Conservation (phyloP, 768 basidiomycete genomes). For the Rhizopogon rudus region DNA sequence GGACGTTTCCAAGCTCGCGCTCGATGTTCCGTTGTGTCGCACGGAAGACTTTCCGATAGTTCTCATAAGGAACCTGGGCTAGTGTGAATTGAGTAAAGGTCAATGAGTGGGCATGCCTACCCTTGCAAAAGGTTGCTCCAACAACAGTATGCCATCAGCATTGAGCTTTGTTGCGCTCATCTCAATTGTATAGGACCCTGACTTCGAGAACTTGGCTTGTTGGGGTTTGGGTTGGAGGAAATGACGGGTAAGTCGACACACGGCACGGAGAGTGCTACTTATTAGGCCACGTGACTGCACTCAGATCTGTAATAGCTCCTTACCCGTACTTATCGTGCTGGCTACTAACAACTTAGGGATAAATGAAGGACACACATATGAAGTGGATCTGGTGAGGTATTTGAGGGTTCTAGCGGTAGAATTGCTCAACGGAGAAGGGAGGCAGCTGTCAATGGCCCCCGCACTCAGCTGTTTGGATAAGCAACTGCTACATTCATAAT, state of each 20-base stretch:
- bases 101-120: conserved; percentile 33
- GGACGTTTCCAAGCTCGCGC: conserved; percentile 63
- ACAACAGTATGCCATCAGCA: conserved; percentile 69
- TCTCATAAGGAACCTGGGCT: conserved; percentile 81
- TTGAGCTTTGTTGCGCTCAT: conserved; percentile 50
- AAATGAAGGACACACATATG: too few species aligned
- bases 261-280: neutral
- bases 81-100: conserved; percentile 9
- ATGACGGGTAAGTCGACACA: neutral
- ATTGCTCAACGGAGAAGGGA: neutral
- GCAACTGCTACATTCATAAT: too few species aligned
- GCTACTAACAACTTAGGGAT: too few species aligned
- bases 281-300: conserved; percentile 18
- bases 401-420: neutral
- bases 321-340: too few species aligned
- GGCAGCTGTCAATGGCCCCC: neutral
- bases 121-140: conserved; percentile 80
- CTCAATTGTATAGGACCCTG: conserved; percentile 6
- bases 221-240: neutral
- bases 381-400: neutral
- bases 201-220: neutral
- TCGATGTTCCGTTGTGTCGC: conserved; percentile 78
- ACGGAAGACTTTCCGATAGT: conserved; percentile 84
- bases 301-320: too few species aligned
- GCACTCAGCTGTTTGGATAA: too few species aligned